Conservation (phyloP, 2,329 filamentous ascomycete species). For the Canariomyces notabilis region DNA sequence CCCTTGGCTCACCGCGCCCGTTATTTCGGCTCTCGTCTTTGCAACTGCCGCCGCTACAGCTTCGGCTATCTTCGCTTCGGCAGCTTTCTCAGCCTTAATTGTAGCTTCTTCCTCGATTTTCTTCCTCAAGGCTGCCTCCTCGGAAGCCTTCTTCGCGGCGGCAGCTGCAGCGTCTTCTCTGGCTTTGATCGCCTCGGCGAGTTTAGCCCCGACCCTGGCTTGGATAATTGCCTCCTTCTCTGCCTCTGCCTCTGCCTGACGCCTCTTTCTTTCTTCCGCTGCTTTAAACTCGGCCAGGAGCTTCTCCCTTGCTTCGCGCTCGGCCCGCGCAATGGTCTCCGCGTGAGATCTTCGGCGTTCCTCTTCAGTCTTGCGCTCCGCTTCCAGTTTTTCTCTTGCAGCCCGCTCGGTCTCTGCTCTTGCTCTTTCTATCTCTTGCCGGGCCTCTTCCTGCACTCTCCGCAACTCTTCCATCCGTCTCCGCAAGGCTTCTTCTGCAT, state of each 20-base stretch:
- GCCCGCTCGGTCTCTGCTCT: slow-evolving; percentile 13
- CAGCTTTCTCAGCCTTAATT: no score
- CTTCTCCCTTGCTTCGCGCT: slow-evolving; percentile 36
- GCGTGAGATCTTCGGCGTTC: slow-evolving; percentile 34
- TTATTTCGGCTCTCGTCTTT: no score
- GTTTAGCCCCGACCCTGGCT: slow-evolving; percentile 39
- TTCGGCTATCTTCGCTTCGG: no score
- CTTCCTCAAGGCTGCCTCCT: slow-evolving; percentile 35
- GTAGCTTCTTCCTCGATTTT: slow-evolving; percentile 37
- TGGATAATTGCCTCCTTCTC: slow-evolving; percentile 33
- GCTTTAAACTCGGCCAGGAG: slow-evolving; percentile 35
- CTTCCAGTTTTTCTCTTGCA: slow-evolving; percentile 44
- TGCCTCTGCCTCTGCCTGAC: slow-evolving; percentile 30
- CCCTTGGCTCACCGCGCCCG: no score
- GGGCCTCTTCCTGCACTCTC: slow-evolving; percentile 30
- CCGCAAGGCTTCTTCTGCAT: slow-evolving; percentile 25
- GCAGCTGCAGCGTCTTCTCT: slow-evolving; percentile 42
- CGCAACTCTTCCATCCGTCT: slow-evolving; percentile 19
- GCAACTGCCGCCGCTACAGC: no score
- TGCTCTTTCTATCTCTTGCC: slow-evolving; percentile 37
- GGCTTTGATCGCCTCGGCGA: slow-evolving; percentile 38
- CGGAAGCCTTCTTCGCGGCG: slow-evolving; percentile 43
- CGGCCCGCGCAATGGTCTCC: slow-evolving; percentile 32
- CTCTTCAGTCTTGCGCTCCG: slow-evolving; percentile 36
- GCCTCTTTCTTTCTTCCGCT: slow-evolving; percentile 35